Evolutionary conservation across 331 rosid genomes (phyloP), one percentile per base, ranked within the genome.

Genomic region (Quercus phellos): DNA sequence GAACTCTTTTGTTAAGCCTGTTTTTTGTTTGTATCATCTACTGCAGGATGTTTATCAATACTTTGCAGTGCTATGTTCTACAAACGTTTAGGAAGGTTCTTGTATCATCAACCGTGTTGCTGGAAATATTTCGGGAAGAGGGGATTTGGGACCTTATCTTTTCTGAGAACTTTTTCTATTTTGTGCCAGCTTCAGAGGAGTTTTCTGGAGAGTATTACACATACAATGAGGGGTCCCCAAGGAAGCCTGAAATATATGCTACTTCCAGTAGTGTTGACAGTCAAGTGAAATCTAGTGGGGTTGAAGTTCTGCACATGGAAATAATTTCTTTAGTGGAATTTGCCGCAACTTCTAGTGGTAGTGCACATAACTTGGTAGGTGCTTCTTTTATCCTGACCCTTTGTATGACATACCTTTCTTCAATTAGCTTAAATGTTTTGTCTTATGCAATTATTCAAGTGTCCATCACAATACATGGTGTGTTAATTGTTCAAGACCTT

Each of bases 141-240:
- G 94, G 96, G 85, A 82, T 92, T 78, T 95, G 98, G 97, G 96
- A 93, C 83, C 97, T 95, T 76, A 73, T 95, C 70, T 92, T 95
- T 84, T 95, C 99, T 14, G 98, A 95, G 72, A 87, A 85, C 70
- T 88, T 95, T 89, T 95, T 92, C 86, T 90, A 92, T 74, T 95
- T 86, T 73, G 90, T 85, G 80, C 80, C 86, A 55, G 75, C 90
- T 75, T 82, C 85, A 10, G 93, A 87, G 73, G 89, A 85, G 54
- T 54, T 78, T 80, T 79, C 78, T 69, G 82, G 77, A 63, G 92
- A 78, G 67, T 81, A 54, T 80, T 78, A 70, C 84, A 78, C 78
- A 24, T 34, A 73, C 68, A 30, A 46, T 70, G 87, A 81, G 11
- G 80, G 64, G 72, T 77, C 79, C 70, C 73, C 43, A 21, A 75